Evolutionary conservation across 2,329 filamentous ascomycete species (phyloP).

Genomic region (Beauveria scarabaeidicola): DNA sequence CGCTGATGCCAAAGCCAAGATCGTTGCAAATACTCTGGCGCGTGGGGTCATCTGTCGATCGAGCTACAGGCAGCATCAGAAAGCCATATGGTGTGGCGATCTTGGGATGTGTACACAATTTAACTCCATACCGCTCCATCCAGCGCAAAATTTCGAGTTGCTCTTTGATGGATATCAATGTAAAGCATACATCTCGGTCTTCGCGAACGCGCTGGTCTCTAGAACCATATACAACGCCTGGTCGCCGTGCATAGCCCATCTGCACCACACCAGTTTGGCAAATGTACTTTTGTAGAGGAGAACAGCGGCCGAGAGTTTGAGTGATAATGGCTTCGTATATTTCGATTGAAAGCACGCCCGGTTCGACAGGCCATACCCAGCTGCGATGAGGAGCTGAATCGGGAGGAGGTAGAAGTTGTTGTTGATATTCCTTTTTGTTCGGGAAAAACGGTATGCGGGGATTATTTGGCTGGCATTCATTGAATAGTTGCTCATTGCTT

Average conservation of each 20-base stretch:
- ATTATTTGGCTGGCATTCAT: neutral
- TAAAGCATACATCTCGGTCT: neutral
- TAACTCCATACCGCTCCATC: neutral
- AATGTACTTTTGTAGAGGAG: neutral
- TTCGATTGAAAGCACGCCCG: neutral
- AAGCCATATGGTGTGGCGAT: neutral
- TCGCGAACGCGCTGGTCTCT: neutral
- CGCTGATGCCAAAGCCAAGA: neutral
- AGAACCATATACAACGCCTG: neutral
- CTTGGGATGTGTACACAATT: neutral
- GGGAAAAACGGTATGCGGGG: conserved; percentile 1
- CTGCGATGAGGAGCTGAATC: neutral
- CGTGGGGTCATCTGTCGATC: neutral
- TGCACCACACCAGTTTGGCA: neutral
- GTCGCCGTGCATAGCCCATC: neutral
- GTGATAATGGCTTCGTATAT: neutral
- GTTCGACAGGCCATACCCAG: neutral
- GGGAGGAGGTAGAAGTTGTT: too few relatives aligned
- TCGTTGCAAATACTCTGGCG: neutral
- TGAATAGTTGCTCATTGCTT: too few relatives aligned
- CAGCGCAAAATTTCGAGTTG: neutral
- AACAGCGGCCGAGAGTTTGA: neutral
- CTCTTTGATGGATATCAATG: neutral
- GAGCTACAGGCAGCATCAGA: neutral
- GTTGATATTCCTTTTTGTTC: neutral